phyloP scores from a whole-genome alignment of 2,329 filamentous ascomycete species.

The Stachybotrys echinatus region DNA sequence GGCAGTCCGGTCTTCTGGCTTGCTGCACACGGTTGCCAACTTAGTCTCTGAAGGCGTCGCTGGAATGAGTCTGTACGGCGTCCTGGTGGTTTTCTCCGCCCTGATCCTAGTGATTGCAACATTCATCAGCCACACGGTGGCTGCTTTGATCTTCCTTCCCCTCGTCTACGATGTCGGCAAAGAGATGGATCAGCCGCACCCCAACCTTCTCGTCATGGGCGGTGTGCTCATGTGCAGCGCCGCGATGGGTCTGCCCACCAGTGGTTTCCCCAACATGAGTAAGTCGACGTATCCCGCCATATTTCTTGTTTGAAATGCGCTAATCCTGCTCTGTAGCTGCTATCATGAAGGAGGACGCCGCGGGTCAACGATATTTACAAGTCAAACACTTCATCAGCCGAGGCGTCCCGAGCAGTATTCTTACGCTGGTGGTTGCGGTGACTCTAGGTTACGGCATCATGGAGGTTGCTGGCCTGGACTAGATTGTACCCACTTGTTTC shows the following conservation, averaged over 20 bases:
- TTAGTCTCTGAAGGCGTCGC: slow-evolving; percentile 70
- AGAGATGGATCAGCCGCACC: slow-evolving; percentile 82
- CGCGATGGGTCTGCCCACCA: slow-evolving; percentile 92
- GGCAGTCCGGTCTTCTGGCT: slow-evolving; percentile 86
- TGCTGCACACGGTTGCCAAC: slow-evolving; percentile 81
- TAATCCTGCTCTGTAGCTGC: slow-evolving; percentile 55
- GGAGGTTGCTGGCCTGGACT: slow-evolving; percentile 62
- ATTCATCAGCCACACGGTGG: slow-evolving; percentile 96
- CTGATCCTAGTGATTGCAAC: slow-evolving; percentile 91
- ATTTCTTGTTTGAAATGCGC: slow-evolving; percentile 3
- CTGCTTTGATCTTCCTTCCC: slow-evolving; percentile 88
- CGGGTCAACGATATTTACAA: slow-evolving; percentile 83
- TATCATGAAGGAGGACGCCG: slow-evolving; percentile 98
- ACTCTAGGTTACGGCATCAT: slow-evolving; percentile 90
- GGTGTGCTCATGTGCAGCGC: slow-evolving; percentile 94
- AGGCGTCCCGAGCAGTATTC: slow-evolving; percentile 81
- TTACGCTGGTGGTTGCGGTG: slow-evolving; percentile 77
- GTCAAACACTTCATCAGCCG: slow-evolving; percentile 93
- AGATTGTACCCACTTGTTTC: slow-evolving; percentile 1
- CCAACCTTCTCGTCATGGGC: slow-evolving; percentile 92
- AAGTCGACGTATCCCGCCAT: slow-evolving; percentile 38
- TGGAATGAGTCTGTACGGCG: slow-evolving; percentile 75
- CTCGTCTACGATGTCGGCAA: slow-evolving; percentile 82
- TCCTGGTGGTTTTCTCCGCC: slow-evolving; percentile 77
- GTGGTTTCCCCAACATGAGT: slow-evolving; percentile 99